Evolutionary conservation across 257 asterid species (phyloP).

Genomic region (Anisodus acutangulus): DNA sequence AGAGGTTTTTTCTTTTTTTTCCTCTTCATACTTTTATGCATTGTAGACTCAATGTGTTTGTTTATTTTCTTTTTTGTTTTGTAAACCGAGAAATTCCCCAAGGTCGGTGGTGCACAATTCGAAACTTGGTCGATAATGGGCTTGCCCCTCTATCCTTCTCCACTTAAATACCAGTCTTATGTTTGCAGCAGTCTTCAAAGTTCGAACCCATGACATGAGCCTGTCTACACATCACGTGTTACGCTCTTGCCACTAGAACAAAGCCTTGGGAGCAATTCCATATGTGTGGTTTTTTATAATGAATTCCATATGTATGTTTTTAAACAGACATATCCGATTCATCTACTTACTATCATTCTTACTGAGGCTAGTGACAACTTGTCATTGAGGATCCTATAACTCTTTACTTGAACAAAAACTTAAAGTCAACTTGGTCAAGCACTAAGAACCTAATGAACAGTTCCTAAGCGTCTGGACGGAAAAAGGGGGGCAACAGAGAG

Average conservation of each 20-base stretch:
- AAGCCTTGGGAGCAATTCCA: conserved; percentile 4
- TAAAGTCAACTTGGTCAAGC: conserved; percentile 3
- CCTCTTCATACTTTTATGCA: conserved; percentile 1
- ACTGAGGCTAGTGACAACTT: background rate
- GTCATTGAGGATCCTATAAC: conserved; percentile 23
- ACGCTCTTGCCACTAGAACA: background rate
- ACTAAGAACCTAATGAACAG: conserved; percentile 3
- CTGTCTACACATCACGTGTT: background rate
- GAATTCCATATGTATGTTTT: background rate
- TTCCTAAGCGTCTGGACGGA: background rate
- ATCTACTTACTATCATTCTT: background rate
- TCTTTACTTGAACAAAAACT: too few relatives aligned
- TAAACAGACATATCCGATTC: background rate
- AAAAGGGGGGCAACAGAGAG: background rate
- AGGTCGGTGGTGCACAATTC: background rate
- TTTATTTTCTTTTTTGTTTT: background rate
- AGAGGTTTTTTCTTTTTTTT: background rate
- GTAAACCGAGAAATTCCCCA: background rate
- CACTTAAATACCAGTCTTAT: background rate
- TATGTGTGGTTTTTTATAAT: background rate
- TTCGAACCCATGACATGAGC: background rate
- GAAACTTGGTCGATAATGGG: background rate
- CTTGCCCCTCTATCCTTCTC: background rate
- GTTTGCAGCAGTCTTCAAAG: background rate
- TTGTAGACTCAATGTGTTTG: background rate